Evolutionary conservation across 1,139 yeast species (phyloP), one percentile per base, ranked within the genome.

Genomic region (Protomyces gravidus): DNA sequence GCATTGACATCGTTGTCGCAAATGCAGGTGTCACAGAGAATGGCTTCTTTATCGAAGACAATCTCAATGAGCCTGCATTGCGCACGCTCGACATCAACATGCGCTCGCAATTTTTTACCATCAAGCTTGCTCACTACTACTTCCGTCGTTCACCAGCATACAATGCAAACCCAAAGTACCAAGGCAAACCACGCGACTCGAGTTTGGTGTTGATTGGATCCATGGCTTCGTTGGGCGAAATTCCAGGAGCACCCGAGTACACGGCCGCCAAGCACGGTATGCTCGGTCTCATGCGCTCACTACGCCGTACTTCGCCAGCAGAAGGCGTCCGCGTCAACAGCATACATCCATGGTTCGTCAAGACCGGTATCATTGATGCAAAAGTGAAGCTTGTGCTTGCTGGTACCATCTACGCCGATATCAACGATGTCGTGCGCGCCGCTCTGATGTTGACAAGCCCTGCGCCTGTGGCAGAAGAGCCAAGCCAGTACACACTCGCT

Each of bases 341-440:
- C 9, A 55, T 55, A 17, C 53, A 48, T 19, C 59, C 59, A n/a
- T 55, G 59, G 59, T 55, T 55, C 49, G 59, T 55, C 19, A 51
- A 55, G 42, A 55, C 59, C 4, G 53, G 53, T 17, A 55, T 55
- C 45, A 48, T 55, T 36, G 59, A 48, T 17, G 53, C 50, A n/a
- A 47, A 47, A n/a, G 59, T 55, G 25, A 48, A 49, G 28, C 23
- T 49, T n/a, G 40, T 55, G n/a, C 53, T 55, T 13, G 53, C 53
- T 3, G 59, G 59, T 13, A 48, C 53, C 5, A 11, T 28, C 23
- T 55, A 55, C 25, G 59, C 59, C n/a, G 27, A 25, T 6, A 40
- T 55, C 17, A 36, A 55, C 11, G 59, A 55, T 32, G 59, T 55
- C 40, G 53, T 55, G 9, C 42, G 49, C 3, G 59, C 59, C 7